Percentiles rank a stretch among this genome's conserved stretches.
Evolutionary conservation across 2,329 filamentous ascomycete species (phyloP).

Genomic region (Myrmaecium sp.): DNA sequence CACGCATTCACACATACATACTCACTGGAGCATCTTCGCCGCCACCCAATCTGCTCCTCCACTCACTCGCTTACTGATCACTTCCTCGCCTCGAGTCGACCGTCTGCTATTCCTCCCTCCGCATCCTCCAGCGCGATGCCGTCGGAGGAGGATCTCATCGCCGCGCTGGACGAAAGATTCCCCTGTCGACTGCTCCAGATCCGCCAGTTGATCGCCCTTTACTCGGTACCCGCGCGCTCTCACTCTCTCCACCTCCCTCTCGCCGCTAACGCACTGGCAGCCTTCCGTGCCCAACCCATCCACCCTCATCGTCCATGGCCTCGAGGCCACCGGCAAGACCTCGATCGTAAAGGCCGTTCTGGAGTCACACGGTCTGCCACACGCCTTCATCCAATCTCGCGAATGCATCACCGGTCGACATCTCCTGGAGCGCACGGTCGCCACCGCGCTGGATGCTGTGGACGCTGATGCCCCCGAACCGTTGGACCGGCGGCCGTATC

Average conservation of each 20-base stretch:
- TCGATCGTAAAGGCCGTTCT: slow-evolving; percentile 50
- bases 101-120: too few species aligned
- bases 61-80: too few species aligned
- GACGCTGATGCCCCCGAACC: slow-evolving; percentile 29
- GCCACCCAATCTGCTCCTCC: too few species aligned
- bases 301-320: slow-evolving; percentile 66
- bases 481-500: slow-evolving; percentile 28
- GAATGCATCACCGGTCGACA: slow-evolving; percentile 69
- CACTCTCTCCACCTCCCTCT: background rate
- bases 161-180: slow-evolving; percentile 19
- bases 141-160: slow-evolving; percentile 17
- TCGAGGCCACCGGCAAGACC: slow-evolving; percentile 76
- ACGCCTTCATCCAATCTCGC: slow-evolving; percentile 48
- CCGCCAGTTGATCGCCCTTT: slow-evolving; percentile 26
- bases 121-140: slow-evolving; percentile 19
- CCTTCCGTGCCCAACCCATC: slow-evolving; percentile 50
- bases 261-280: slow-evolving; percentile 23
- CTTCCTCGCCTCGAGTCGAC: too few species aligned
- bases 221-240: slow-evolving; percentile 20
- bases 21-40: too few species aligned
- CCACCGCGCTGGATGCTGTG: slow-evolving; percentile 27
- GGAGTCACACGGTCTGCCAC: slow-evolving; percentile 29
- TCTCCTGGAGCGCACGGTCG: slow-evolving; percentile 54
- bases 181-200: slow-evolving; percentile 31
- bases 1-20: too few species aligned